These are phyloP conservation scores for Crepidotus variabilis DNA, from an alignment of 768 basidiomycete species.

Conservation along the genomic window DNA sequence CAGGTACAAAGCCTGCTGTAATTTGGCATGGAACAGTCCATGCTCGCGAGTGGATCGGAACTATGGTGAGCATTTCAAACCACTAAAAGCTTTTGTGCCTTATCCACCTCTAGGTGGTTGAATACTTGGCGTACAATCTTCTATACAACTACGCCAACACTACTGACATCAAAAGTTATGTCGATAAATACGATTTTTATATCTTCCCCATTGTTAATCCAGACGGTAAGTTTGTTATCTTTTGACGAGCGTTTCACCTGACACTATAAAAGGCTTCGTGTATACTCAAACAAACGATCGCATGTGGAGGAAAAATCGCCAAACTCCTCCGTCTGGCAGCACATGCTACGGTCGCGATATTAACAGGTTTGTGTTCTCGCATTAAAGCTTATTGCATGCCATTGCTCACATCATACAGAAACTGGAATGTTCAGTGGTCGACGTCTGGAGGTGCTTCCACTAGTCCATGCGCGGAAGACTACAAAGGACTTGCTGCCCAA, in stretches of 20 bases:
- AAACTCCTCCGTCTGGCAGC: slow-evolving; percentile 5
- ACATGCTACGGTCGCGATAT: slow-evolving; percentile 5
- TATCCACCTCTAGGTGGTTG: background rate
- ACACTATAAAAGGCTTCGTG: background rate
- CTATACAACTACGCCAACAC: slow-evolving; percentile 5
- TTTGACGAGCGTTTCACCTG: background rate
- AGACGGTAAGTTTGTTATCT: background rate
- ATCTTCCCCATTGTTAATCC: slow-evolving; percentile 4
- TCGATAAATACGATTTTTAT: slow-evolving; percentile 1
- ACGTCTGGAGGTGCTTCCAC: slow-evolving; percentile 1
- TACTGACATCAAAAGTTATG: background rate
- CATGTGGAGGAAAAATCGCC: slow-evolving; percentile 5
- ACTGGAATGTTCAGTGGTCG: slow-evolving; percentile 1
- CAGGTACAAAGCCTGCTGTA: slow-evolving; percentile 1
- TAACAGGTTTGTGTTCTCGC: too few relatives aligned
- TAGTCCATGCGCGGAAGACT: slow-evolving; percentile 1
- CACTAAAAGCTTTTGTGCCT: too few relatives aligned
- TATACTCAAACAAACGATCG: background rate
- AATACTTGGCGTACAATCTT: background rate
- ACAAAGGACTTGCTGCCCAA: slow-evolving; percentile 1
- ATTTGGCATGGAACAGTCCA: slow-evolving; percentile 5
- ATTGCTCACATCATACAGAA: too few relatives aligned
- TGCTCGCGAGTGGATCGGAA: slow-evolving; percentile 1
- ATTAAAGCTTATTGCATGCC: too few relatives aligned
- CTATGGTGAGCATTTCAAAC: too few relatives aligned